These are phyloP conservation scores for Macadamia tetraphylla DNA, from an alignment of 164 flowering plant species.

Conservation along the genomic window DNA sequence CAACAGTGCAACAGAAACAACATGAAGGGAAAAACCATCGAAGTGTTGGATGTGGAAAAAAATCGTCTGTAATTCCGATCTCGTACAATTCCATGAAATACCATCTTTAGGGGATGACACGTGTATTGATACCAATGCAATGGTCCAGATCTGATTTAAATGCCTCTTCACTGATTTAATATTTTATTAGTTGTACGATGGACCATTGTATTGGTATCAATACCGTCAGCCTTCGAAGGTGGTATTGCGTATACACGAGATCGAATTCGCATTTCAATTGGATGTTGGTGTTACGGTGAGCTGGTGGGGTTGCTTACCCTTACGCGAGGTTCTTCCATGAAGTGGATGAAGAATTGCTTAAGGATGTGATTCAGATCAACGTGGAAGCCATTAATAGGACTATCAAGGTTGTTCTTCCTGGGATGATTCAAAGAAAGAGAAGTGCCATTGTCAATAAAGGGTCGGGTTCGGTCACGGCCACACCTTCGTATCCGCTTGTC, in stretches of 20 bases:
- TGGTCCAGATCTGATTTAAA: too few species aligned
- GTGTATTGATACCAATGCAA: too few species aligned
- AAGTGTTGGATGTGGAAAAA: slow-evolving; percentile 30
- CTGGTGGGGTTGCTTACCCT: slow-evolving; percentile 76
- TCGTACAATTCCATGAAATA: too few species aligned
- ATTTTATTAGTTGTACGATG: too few species aligned
- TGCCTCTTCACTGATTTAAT: too few species aligned
- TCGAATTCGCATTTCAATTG: too few species aligned
- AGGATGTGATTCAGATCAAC: slow-evolving; percentile 61
- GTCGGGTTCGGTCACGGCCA: slow-evolving; percentile 73
- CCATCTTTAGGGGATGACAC: too few species aligned
- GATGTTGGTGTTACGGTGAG: slow-evolving; percentile 86
- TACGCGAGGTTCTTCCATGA: slow-evolving; percentile 84
- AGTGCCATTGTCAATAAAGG: slow-evolving; percentile 94
- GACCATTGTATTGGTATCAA: too few species aligned
- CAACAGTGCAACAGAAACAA: slow-evolving; percentile 79
- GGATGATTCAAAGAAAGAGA: slow-evolving; percentile 76
- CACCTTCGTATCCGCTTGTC: slow-evolving; percentile 84
- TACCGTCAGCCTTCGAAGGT: too few species aligned
- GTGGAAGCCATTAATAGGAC: slow-evolving; percentile 76
- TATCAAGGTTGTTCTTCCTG: slow-evolving; percentile 67
- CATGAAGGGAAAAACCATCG: slow-evolving; percentile 56
- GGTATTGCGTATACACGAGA: too few species aligned
- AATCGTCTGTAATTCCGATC: too few species aligned
- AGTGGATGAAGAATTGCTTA: slow-evolving; percentile 58